These are phyloP conservation scores for Yamadazyma dendronema DNA, from an alignment of 1,139 yeast species.

Conservation along the genomic window DNA sequence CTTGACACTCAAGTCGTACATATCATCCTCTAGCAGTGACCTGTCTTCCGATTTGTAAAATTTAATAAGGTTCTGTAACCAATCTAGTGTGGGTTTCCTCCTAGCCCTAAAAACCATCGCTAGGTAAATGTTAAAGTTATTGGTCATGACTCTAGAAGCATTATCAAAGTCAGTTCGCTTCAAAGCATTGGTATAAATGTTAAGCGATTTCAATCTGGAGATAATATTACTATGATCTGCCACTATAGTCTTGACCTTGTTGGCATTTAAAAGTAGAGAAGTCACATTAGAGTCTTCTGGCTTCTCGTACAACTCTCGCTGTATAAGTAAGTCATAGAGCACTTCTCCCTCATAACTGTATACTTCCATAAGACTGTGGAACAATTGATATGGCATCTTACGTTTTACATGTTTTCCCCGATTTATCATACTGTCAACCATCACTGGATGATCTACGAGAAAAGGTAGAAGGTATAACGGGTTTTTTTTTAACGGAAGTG, in stretches of 20 bases:
- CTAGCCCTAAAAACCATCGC: conserved; percentile 12
- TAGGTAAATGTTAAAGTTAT: conserved; percentile 15
- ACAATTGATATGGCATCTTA: conserved; percentile 7
- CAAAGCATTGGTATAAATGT: conserved; percentile 10
- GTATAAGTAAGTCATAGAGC: conserved; percentile 16
- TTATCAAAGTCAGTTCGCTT: not conserved
- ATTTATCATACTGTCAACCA: conserved; percentile 10
- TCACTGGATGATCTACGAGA: conserved; percentile 12
- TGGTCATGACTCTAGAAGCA: conserved; percentile 6
- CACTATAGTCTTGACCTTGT: conserved; percentile 14
- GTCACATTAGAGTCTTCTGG: no score
- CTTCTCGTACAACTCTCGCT: conserved; percentile 3
- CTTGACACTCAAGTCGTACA: conserved; percentile 7
- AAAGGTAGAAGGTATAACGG: conserved; percentile 16
- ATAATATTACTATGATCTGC: conserved; percentile 12
- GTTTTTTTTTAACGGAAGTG: conserved; percentile 7
- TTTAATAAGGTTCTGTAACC: conserved; percentile 12
- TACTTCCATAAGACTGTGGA: conserved; percentile 13
- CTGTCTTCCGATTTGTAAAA: conserved; percentile 6
- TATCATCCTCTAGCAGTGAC: conserved; percentile 3
- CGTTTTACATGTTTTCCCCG: conserved; percentile 1
- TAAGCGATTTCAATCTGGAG: conserved; percentile 10
- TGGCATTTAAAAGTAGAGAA: conserved; percentile 8
- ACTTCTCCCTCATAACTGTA: conserved; percentile 18
- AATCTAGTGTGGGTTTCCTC: conserved; percentile 8